phyloP scores from a whole-genome alignment of 2,329 filamentous ascomycete genomes.

The Exophiala sideris region DNA sequence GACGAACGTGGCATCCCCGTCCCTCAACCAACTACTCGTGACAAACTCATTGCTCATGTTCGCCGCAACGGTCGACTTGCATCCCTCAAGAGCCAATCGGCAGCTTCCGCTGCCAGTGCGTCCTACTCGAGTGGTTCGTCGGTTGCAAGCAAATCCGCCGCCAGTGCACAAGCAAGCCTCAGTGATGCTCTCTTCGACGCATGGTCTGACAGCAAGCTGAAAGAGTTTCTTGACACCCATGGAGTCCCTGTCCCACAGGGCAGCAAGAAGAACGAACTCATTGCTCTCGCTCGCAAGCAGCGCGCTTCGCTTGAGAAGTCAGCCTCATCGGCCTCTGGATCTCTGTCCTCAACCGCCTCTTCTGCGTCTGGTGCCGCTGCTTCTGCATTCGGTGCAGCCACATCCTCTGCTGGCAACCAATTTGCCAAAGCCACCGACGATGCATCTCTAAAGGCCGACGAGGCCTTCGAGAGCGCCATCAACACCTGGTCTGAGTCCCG shows the following conservation, averaged over 20 bases:
- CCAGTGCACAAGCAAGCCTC: constrained; percentile 68
- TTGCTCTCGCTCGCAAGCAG: constrained; percentile 86
- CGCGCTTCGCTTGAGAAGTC: constrained; percentile 66
- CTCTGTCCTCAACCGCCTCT: constrained; percentile 23
- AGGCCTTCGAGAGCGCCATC: constrained; percentile 64
- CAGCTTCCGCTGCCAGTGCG: constrained; percentile 58
- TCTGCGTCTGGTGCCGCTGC: constrained; percentile 51
- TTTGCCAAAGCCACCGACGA: constrained; percentile 73
- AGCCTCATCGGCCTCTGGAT: constrained; percentile 29
- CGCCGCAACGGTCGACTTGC: constrained; percentile 86
- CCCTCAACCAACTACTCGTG: constrained; percentile 78
- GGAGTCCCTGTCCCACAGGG: constrained; percentile 86
- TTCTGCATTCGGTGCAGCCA: constrained; percentile 63
- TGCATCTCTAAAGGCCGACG: constrained; percentile 58
- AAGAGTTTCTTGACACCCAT: constrained; percentile 91
- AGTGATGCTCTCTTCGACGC: constrained; percentile 81
- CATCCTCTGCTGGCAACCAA: constrained; percentile 70
- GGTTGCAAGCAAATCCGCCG: constrained; percentile 60
- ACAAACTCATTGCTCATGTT: constrained; percentile 82
- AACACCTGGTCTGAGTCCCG: constrained; percentile 70
- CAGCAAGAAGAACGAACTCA: constrained; percentile 81
- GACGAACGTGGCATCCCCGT: constrained; percentile 76
- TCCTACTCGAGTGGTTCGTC: constrained; percentile 52
- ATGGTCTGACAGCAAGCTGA: constrained; percentile 86
- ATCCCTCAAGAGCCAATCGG: constrained; percentile 63